Evolutionary conservation across 1,139 yeast species (phyloP).

Genomic region (Taphrina communis): DNA sequence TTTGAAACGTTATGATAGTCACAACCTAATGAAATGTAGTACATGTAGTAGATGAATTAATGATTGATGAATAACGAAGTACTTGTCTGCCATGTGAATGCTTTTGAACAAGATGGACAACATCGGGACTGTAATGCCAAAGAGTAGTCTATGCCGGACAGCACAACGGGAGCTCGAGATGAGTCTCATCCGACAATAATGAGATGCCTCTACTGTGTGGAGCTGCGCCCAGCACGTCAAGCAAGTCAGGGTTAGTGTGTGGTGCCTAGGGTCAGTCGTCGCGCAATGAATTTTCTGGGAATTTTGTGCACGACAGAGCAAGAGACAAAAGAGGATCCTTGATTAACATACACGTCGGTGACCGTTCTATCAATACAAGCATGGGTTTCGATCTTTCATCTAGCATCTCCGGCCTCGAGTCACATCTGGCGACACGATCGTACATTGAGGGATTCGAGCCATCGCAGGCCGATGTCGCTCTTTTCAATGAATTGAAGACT

Average conservation of each 20-base stretch:
- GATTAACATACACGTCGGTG: not conserved
- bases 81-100: too few species aligned
- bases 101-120: too few species aligned
- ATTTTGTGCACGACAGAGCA: conserved; percentile 5
- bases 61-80: too few species aligned
- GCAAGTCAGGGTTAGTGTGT: not conserved
- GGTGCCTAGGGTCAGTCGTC: conserved; percentile 15
- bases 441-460: conserved; percentile 85
- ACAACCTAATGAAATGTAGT: too few species aligned
- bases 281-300: conserved; percentile 17
- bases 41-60: too few species aligned
- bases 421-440: conserved; percentile 45
- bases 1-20: too few species aligned
- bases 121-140: too few species aligned
- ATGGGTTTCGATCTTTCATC: conserved; percentile 41
- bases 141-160: too few species aligned
- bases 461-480: conserved; percentile 94
- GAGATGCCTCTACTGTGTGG: not conserved
- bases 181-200: too few species aligned
- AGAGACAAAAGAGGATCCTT: not conserved
- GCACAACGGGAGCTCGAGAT: too few species aligned
- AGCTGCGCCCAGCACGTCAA: not conserved
- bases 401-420: conserved; percentile 40
- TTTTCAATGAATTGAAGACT: conserved; percentile 86
- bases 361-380: not conserved